These are phyloP conservation scores for Castanea sativa DNA, from an alignment of 306 rosid genomes.

Conservation along the genomic window DNA sequence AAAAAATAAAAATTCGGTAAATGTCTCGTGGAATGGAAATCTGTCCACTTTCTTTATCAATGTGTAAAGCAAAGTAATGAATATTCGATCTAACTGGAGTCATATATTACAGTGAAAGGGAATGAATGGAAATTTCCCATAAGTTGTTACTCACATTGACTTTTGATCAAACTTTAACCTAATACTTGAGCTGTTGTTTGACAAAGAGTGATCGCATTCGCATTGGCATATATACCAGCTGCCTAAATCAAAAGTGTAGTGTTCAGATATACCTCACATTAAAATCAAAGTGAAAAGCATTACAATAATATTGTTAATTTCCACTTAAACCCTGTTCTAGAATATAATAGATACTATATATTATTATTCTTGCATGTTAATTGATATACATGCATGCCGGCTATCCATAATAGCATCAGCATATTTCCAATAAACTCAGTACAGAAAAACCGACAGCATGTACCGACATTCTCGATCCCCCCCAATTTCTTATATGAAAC, in stretches of 20 bases:
- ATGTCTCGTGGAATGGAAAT: no score
- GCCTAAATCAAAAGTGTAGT: neutral
- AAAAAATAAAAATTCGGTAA: no score
- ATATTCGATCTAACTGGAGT: neutral
- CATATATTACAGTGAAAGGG: neutral
- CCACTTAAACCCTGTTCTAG: neutral
- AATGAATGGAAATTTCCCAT: neutral
- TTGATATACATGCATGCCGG: neutral
- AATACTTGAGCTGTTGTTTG: slow-evolving; percentile 28
- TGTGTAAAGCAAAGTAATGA: neutral
- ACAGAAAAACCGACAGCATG: neutral
- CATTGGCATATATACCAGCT: no score
- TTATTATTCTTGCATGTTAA: neutral
- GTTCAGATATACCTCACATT: neutral
- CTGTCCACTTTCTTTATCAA: neutral
- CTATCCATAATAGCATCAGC: neutral
- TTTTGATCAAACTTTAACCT: slow-evolving; percentile 20
- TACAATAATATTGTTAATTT: slow-evolving; percentile 16
- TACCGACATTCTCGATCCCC: neutral
- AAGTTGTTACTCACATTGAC: slow-evolving; percentile 10
- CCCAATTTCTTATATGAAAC: neutral
- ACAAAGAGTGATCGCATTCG: slow-evolving; percentile 6
- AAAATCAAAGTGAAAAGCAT: neutral
- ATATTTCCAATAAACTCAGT: neutral
- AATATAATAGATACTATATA: neutral